These are phyloP conservation scores for Cyberlindnera euphorbiae DNA, from an alignment of 805 yeast species.

Conservation along the genomic window DNA sequence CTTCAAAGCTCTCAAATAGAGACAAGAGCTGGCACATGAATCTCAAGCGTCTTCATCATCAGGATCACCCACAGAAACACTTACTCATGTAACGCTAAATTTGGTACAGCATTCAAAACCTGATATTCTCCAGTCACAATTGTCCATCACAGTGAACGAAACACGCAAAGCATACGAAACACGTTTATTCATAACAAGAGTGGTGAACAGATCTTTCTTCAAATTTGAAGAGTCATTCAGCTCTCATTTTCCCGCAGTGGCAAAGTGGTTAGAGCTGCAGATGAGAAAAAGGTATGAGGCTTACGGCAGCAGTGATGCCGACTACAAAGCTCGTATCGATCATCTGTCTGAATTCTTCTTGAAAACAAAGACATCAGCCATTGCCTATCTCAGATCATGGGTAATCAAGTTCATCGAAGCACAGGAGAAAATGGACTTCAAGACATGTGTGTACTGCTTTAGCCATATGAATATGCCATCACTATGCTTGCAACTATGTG, in stretches of 20 bases:
- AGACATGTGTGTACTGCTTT: conserved; percentile 6
- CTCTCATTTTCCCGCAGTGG: conserved; percentile 8
- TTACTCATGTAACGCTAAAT: neutral
- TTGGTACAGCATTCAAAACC: conserved; percentile 14
- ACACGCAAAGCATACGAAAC: conserved; percentile 1
- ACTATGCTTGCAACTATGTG: conserved; percentile 15
- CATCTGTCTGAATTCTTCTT: conserved; percentile 3
- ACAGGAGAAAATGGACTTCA: conserved; percentile 7
- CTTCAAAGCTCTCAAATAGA: conserved; percentile 12
- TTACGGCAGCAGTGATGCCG: neutral
- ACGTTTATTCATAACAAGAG: conserved; percentile 10
- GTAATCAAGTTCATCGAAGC: conserved; percentile 13
- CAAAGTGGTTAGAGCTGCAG: conserved; percentile 19
- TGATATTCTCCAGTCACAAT: conserved; percentile 11
- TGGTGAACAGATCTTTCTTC: conserved; percentile 12
- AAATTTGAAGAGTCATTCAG: conserved; percentile 6
- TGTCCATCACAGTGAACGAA: conserved; percentile 12
- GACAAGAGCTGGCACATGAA: conserved; percentile 1
- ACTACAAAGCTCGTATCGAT: conserved; percentile 1
- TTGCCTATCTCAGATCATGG: conserved; percentile 9
- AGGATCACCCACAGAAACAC: conserved; percentile 1
- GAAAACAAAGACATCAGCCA: conserved; percentile 6
- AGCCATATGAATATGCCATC: conserved; percentile 11
- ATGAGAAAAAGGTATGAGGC: conserved; percentile 12
- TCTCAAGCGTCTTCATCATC: conserved; percentile 6